A percentile compares a stretch with the other conserved stretches of the same genome.
phyloP scores from a whole-genome alignment of 768 basidiomycete genomes.

The Porphyrellus cyaneotinctus region DNA sequence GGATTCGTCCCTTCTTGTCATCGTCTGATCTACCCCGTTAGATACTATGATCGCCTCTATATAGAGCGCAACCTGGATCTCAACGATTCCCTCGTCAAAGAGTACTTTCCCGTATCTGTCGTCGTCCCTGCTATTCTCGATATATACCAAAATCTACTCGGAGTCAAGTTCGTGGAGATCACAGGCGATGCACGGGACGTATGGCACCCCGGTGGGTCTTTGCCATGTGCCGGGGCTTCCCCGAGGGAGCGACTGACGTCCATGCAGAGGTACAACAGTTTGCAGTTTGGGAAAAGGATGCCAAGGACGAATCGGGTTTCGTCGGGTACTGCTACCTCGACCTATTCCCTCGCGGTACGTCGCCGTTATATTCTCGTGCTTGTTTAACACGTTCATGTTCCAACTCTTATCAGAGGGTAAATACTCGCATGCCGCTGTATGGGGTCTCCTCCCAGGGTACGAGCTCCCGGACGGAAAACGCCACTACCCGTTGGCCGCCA shows the following conservation, averaged over 20 bases:
- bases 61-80: conserved; percentile 63
- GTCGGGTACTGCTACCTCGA: conserved; percentile 87
- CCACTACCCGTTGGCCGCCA: conserved; percentile 70
- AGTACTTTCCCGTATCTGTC: conserved; percentile 83
- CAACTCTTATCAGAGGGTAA: conserved; percentile 49
- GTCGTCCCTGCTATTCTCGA: conserved; percentile 79
- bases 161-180: conserved; percentile 58
- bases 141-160: conserved; percentile 80
- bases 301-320: conserved; percentile 67
- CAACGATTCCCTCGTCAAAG: conserved; percentile 77
- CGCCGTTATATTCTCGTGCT: background rate
- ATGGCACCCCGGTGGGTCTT: conserved; percentile 74
- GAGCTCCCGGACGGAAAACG: conserved; percentile 51
- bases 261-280: conserved; percentile 73
- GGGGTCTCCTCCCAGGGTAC: conserved; percentile 70
- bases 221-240: background rate
- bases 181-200: conserved; percentile 56
- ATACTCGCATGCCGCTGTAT: conserved; percentile 86
- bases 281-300: conserved; percentile 78
- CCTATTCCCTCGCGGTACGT: conserved; percentile 74
- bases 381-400: background rate
- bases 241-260: background rate
- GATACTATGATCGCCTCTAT: conserved; percentile 37
- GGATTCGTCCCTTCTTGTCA: background rate
- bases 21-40: conserved; percentile 8